These are phyloP conservation scores for Tetragonia tetragonoides DNA, from an alignment of 148 eudicot genomes.

Conservation along the genomic window DNA sequence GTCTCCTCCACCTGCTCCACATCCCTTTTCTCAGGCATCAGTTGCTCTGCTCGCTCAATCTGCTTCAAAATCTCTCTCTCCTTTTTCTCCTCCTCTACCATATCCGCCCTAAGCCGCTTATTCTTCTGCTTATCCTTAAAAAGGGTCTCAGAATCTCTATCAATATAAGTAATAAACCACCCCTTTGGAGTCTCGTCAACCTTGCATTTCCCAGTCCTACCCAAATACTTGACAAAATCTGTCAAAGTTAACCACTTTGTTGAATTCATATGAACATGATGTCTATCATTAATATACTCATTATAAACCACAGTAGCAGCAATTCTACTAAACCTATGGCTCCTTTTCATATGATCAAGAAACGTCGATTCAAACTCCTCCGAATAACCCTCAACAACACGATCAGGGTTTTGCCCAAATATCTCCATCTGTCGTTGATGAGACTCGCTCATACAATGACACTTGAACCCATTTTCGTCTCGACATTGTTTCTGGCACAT, in stretches of 20 bases:
- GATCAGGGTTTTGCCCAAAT: conserved; percentile 83
- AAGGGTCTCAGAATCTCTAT: conserved; percentile 85
- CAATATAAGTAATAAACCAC: conserved; percentile 88
- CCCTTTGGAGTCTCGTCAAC: conserved; percentile 93
- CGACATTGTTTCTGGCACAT: conserved; percentile 97
- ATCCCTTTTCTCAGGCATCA: conserved; percentile 16
- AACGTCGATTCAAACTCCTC: conserved; percentile 74
- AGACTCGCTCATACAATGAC: conserved; percentile 87
- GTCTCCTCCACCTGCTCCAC: neutral
- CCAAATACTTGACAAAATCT: conserved; percentile 83
- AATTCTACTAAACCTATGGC: conserved; percentile 78
- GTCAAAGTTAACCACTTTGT: conserved; percentile 85
- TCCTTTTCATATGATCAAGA: conserved; percentile 89
- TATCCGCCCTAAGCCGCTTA: conserved; percentile 68
- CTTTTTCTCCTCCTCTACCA: conserved; percentile 87
- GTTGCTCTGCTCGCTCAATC: conserved; percentile 67
- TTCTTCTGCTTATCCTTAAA: conserved; percentile 82
- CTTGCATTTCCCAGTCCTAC: conserved; percentile 76
- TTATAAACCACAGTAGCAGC: conserved; percentile 93
- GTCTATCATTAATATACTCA: conserved; percentile 75
- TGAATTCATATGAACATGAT: conserved; percentile 94
- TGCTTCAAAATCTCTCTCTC: conserved; percentile 78
- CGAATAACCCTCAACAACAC: conserved; percentile 73
- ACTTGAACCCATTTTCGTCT: conserved; percentile 95
- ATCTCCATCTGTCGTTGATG: conserved; percentile 94